phyloP scores from a whole-genome alignment of 2,329 filamentous ascomycete genomes.

The Purpureocillium takamizusanense region DNA sequence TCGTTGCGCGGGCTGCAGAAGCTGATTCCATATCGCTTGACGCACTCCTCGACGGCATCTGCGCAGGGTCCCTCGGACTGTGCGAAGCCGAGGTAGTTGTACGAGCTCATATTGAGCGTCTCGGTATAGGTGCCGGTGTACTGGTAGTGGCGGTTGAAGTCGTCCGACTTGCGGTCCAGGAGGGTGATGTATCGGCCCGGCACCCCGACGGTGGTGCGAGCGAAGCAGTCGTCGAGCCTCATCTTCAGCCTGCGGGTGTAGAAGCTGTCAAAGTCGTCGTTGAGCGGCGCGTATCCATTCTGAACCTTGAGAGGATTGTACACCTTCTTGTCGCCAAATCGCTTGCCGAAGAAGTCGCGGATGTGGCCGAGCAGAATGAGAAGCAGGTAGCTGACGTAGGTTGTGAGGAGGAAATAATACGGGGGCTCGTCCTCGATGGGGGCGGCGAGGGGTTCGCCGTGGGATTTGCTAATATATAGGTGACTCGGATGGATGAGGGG shows the following conservation, averaged over 20 bases:
- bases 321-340: constrained; percentile 72
- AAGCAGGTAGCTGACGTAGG: constrained; percentile 95
- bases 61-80: constrained; percentile 96
- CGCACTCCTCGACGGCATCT: constrained; percentile 78
- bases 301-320: constrained; percentile 75
- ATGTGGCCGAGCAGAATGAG: constrained; percentile 93
- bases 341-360: constrained; percentile 95
- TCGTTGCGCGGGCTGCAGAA: constrained; percentile 76
- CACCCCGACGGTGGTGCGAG: constrained; percentile 83
- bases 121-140: constrained; percentile 86
- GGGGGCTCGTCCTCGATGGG: constrained; percentile 92
- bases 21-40: constrained; percentile 78
- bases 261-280: constrained; percentile 98
- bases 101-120: constrained; percentile 97
- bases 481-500: constrained; percentile 74
- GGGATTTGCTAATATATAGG: constrained; percentile 81
- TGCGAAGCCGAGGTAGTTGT: constrained; percentile 98
- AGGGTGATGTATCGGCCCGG: constrained; percentile 91
- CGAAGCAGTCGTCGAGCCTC: constrained; percentile 94
- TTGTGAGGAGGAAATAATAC: constrained; percentile 94
- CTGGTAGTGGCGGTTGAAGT: constrained; percentile 86
- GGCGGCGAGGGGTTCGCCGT: constrained; percentile 68
- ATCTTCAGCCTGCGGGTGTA: constrained; percentile 89
- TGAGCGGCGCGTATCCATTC: constrained; percentile 89
- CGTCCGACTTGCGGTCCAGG: constrained; percentile 80